Percentiles rank a stretch among this genome's conserved stretches.
Evolutionary conservation across 192 early-diverging fungal species (phyloP).

Genomic region (Dispira simplex): DNA sequence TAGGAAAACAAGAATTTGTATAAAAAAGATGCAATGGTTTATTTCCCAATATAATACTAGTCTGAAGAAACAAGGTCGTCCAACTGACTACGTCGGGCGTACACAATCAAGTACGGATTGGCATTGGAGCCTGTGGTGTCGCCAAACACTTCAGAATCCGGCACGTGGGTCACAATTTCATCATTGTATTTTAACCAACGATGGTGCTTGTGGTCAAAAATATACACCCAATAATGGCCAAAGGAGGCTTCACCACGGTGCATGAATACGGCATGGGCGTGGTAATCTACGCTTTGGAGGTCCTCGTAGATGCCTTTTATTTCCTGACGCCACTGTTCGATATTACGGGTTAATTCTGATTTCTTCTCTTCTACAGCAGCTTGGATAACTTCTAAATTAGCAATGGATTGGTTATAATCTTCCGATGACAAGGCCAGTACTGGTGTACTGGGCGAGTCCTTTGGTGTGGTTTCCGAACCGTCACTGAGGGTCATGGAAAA

Average conservation of each 20-base stretch:
- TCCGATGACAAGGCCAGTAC: neutral
- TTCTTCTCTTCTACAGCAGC: neutral
- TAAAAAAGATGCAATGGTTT: too few species aligned
- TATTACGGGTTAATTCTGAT: constrained; percentile 12
- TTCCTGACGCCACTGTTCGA: constrained; percentile 9
- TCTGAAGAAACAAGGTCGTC: neutral
- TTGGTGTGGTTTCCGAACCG: too few species aligned
- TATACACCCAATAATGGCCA: constrained; percentile 73
- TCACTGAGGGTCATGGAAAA: too few species aligned
- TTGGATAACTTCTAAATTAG: neutral
- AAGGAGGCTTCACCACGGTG: constrained; percentile 47
- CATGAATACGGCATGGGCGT: constrained; percentile 62
- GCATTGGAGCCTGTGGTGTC: constrained; percentile 34
- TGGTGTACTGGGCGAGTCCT: too few species aligned
- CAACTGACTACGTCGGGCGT: constrained; percentile 26
- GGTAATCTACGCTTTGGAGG: constrained; percentile 30
- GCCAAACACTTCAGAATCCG: constrained; percentile 35
- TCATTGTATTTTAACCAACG: constrained; percentile 69
- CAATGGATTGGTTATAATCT: neutral
- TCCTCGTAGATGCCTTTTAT: constrained; percentile 23
- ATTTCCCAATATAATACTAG: neutral
- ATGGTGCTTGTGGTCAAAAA: constrained; percentile 33
- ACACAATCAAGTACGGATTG: constrained; percentile 62
- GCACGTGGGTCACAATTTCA: constrained; percentile 39
- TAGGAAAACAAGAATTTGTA: too few species aligned